Evolutionary conservation across 129 eudicot genomes (phyloP).

Genomic region (Erigeron canadensis): DNA sequence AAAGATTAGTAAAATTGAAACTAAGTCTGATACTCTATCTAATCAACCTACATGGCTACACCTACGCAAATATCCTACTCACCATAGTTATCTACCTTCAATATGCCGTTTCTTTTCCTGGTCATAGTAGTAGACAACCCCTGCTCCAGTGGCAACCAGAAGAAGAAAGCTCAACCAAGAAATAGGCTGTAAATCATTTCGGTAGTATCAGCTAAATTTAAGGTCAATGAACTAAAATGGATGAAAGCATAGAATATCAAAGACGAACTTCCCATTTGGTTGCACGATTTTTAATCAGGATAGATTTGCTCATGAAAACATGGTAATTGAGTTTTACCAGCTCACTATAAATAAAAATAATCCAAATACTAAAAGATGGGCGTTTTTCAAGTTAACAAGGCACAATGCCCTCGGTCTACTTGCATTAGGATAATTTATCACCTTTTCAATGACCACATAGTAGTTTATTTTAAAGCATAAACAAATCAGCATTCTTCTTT

Average conservation of each 20-base stretch:
- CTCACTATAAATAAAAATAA: background rate
- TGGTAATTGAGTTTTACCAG: background rate
- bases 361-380: no score
- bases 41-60: slow-evolving; percentile 24
- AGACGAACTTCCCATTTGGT: slow-evolving; percentile 10
- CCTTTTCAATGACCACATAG: no score
- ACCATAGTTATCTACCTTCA: slow-evolving; percentile 87
- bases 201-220: background rate
- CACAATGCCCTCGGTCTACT: no score
- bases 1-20: background rate
- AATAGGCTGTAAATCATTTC: slow-evolving; percentile 60
- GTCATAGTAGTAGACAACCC: slow-evolving; percentile 74
- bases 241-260: background rate
- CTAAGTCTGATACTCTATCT: background rate
- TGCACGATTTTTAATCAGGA: background rate
- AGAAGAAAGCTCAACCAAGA: slow-evolving; percentile 95
- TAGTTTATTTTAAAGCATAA: no score
- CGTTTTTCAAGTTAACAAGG: no score
- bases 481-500: no score
- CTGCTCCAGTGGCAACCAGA: slow-evolving; percentile 87
- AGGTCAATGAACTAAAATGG: background rate
- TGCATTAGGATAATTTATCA: no score
- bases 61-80: slow-evolving; percentile 49
- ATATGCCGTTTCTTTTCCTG: slow-evolving; percentile 78
- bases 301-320: background rate